phyloP scores from a whole-genome alignment of 1,284 basidiomycete genomes.

The Butyriboletus appendiculatus region DNA sequence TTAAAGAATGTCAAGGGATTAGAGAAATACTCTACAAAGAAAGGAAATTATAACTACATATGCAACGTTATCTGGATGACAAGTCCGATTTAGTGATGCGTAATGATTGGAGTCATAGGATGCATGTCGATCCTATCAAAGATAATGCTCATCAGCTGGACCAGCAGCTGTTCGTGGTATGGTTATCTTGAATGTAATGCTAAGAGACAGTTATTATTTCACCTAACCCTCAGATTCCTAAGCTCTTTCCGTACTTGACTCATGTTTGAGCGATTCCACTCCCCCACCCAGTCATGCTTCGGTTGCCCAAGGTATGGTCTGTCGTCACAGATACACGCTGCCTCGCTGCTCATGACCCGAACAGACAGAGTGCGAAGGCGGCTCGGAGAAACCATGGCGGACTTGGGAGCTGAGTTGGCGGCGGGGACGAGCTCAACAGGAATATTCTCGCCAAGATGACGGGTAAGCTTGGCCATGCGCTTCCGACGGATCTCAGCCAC shows the following conservation, averaged over 20 bases:
- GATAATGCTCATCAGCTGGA: not conserved
- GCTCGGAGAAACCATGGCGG: not conserved
- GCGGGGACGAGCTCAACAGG: slow-evolving; percentile 41
- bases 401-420: slow-evolving; percentile 15
- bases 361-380: slow-evolving; percentile 18
- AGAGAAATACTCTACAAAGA: not conserved
- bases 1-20: too few relatives aligned
- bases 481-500: slow-evolving; percentile 32
- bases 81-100: slow-evolving; percentile 14
- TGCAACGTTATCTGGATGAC: slow-evolving; percentile 4
- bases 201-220: not conserved
- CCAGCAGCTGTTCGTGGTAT: slow-evolving; percentile 14
- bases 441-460: slow-evolving; percentile 44
- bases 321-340: not conserved
- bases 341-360: not conserved
- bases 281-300: slow-evolving; percentile 29
- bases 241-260: slow-evolving; percentile 34
- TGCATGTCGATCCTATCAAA: not conserved
- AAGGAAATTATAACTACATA: not conserved
- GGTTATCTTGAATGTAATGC: not conserved
- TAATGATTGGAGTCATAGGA: not conserved
- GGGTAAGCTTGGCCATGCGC: slow-evolving; percentile 45
- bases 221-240: slow-evolving; percentile 21
- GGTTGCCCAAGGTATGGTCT: not conserved
- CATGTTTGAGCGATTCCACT: slow-evolving; percentile 36